Evolutionary conservation across 2,329 filamentous ascomycete genomes (phyloP), one percentile per base, ranked within the genome.

Genomic region (Drechmeria coniospora): DNA sequence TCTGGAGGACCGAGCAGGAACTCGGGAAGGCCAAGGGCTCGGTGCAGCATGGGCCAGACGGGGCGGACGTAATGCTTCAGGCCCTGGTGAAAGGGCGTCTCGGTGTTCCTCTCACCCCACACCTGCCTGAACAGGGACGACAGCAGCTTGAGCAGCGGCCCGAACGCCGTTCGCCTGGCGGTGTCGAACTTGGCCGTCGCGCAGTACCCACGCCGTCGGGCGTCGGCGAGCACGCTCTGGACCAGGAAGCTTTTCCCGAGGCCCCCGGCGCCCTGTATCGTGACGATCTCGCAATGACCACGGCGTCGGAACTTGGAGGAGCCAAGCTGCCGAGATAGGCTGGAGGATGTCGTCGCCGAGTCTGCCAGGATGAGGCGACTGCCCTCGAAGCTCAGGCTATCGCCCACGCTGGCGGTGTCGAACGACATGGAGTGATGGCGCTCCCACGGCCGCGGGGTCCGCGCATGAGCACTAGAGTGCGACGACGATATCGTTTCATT

Each of bases 51-150:
- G 6, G 69, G 68, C 73, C 73, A 78, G 10, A 72, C 61, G 2
- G 73, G 72, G 15, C 63, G 63, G 24, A 76, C 62, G 34, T 73
- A 74, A 28, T 73, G 61, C 47, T 70, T 74, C 19, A 78, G 45
- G 2, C 61, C 52, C 38, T 68, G 64, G 35, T 77, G 73, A 31
- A 78, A 74, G 3, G 61, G 54, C 1, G 72, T 76, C 23, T 75
- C 68, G 0, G 72, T 75, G 39, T 76, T 70, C 21, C 64, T 63
- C 44, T 78, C 73, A 1, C 71, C 72, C 59, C 71, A 77, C 3
- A 76, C 67, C 43, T 78, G 73, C 40, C 70, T 70, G 48, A 77
- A 76, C 11, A 78, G 52, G 13, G 69, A 75, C 8, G 71, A 75
- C 8, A 77, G 49, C n/a, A 77, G 50, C 46, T 69, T 74, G 15